Conservation (phyloP, 2,329 filamentous ascomycete genomes). For the Colletotrichum orbiculare region DNA sequence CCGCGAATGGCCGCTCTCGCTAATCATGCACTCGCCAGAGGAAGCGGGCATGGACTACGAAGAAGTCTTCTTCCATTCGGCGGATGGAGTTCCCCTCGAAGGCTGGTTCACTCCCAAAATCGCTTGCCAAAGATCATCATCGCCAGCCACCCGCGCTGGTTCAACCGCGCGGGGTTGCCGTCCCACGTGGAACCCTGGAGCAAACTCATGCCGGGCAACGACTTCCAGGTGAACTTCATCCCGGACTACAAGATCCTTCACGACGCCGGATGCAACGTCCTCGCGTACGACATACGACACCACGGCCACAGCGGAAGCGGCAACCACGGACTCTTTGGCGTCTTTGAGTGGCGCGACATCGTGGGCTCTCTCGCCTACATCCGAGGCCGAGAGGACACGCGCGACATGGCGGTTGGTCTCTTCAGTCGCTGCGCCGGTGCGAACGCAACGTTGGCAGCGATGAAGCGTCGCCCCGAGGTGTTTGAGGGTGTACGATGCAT, state of each 20-base stretch:
- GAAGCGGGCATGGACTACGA: conserved; percentile 18
- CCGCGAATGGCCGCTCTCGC: not conserved
- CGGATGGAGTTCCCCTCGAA: conserved; percentile 21
- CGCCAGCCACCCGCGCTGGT: conserved; percentile 19
- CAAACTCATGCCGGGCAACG: not conserved
- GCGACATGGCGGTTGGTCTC: conserved; percentile 16
- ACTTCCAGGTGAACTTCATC: conserved; percentile 28
- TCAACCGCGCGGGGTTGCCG: conserved; percentile 22
- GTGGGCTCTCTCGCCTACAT: conserved; percentile 21
- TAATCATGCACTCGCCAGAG: not conserved
- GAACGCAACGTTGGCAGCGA: conserved; percentile 24
- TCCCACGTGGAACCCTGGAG: conserved; percentile 14
- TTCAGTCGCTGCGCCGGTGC: conserved; percentile 25
- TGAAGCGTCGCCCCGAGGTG: conserved; percentile 2
- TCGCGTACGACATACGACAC: conserved; percentile 47
- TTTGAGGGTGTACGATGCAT: conserved; percentile 20
- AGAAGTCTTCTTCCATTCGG: conserved; percentile 22
- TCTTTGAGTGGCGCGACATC: conserved; percentile 27
- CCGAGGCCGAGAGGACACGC: conserved; percentile 15
- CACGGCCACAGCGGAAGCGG: conserved; percentile 15
- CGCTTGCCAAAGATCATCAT: conserved; percentile 15
- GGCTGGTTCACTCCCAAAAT: conserved; percentile 21
- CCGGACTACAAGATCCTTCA: conserved; percentile 33
- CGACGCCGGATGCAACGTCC: conserved; percentile 27
- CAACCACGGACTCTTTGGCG: conserved; percentile 8